phyloP scores from a whole-genome alignment of 768 basidiomycete species.

The Mycena haematopus region DNA sequence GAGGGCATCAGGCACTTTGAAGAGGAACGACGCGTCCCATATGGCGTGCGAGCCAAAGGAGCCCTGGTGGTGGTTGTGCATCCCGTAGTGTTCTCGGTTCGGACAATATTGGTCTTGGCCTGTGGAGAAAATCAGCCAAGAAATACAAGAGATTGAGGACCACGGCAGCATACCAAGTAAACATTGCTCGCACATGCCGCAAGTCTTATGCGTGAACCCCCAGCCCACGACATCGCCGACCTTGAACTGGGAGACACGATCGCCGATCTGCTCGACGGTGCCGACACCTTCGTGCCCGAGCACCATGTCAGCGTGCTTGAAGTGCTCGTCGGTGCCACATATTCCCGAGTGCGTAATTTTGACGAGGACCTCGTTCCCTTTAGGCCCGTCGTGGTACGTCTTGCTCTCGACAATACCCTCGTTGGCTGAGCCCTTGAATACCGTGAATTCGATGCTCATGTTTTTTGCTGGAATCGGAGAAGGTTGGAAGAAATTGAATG shows the following conservation, averaged over 20 bases:
- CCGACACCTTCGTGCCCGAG: constrained; percentile 42
- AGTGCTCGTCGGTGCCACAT: constrained; percentile 48
- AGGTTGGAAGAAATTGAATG: not conserved
- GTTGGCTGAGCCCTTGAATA: constrained; percentile 39
- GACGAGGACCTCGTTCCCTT: constrained; percentile 20
- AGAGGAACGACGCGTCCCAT: constrained; percentile 43
- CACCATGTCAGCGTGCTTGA: constrained; percentile 32
- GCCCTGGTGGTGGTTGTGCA: constrained; percentile 38
- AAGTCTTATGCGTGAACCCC: constrained; percentile 37
- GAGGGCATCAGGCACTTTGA: constrained; percentile 40
- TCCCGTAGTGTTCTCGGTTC: constrained; percentile 33
- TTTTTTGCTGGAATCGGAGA: not conserved
- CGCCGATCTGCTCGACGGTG: constrained; percentile 17
- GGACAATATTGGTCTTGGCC: constrained; percentile 23
- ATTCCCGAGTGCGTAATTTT: constrained; percentile 34
- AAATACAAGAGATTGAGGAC: not conserved
- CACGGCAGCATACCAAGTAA: constrained; percentile 30
- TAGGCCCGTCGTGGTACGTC: constrained; percentile 28
- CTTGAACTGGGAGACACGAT: constrained; percentile 7
- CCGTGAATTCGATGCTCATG: constrained; percentile 31
- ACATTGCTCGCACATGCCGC: constrained; percentile 42
- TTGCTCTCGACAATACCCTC: constrained; percentile 20
- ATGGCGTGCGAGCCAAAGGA: constrained; percentile 36
- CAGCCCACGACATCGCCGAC: constrained; percentile 27
- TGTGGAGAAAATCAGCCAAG: not conserved